Evolutionary conservation across 1,284 basidiomycete species (phyloP).

Genomic region (Meira nashicola): DNA sequence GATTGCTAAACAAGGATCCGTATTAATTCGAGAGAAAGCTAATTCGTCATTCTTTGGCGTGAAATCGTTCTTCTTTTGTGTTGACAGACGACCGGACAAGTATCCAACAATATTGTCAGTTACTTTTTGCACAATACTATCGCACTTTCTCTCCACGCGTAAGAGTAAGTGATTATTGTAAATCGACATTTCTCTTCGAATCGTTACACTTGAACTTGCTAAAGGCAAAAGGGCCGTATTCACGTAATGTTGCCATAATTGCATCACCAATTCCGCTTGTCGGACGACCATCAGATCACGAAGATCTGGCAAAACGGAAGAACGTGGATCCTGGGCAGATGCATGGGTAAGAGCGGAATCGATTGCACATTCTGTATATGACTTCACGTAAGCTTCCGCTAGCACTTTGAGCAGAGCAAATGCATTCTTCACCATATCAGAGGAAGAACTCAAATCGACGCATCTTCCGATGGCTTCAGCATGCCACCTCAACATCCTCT

Average conservation of each 20-base stretch:
- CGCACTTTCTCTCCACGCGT: conserved; percentile 79
- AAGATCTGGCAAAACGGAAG: conserved; percentile 67
- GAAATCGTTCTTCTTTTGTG: conserved; percentile 95
- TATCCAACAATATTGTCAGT: conserved; percentile 62
- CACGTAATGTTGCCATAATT: conserved; percentile 95
- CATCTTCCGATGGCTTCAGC: conserved; percentile 51
- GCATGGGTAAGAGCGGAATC: conserved; percentile 75
- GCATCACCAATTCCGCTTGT: conserved; percentile 79
- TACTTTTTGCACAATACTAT: conserved; percentile 74
- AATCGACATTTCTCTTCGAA: conserved; percentile 84
- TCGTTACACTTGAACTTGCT: conserved; percentile 75
- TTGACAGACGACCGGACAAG: conserved; percentile 66
- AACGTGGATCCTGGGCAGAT: conserved; percentile 62
- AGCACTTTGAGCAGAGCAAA: conserved; percentile 79
- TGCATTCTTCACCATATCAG: conserved; percentile 69
- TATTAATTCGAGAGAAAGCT: conserved; percentile 88
- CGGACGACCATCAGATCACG: conserved; percentile 60
- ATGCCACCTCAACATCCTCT: conserved; percentile 50
- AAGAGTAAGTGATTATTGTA: conserved; percentile 87
- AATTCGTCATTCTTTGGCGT: conserved; percentile 79
- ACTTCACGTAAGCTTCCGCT: conserved; percentile 78
- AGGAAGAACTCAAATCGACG: conserved; percentile 42
- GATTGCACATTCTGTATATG: conserved; percentile 83
- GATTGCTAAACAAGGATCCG: conserved; percentile 85
- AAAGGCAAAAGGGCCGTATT: conserved; percentile 85